A percentile compares a stretch with the other conserved stretches of the same genome.
These are phyloP conservation scores for Pythium phragmitis DNA, from an alignment of 352 stramenopile genomes.

Conservation along the genomic window DNA sequence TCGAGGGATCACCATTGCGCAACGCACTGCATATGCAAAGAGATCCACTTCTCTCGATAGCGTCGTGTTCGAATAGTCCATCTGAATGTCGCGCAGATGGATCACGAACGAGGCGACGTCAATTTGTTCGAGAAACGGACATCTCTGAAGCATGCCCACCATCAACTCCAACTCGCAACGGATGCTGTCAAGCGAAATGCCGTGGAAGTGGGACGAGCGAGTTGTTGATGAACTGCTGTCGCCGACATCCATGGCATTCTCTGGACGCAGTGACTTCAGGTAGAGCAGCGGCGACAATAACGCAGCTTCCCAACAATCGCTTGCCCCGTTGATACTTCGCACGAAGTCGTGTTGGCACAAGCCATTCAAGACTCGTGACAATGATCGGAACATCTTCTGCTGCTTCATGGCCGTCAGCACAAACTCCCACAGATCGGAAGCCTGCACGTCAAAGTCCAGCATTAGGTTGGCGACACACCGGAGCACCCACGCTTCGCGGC, in stretches of 20 bases:
- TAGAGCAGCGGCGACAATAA: constrained; percentile 29
- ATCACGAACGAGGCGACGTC: constrained; percentile 38
- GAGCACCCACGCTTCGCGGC: constrained; percentile 23
- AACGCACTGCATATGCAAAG: constrained; percentile 28
- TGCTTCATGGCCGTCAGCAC: constrained; percentile 29
- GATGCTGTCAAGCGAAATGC: constrained; percentile 15
- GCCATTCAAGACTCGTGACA: constrained; percentile 29
- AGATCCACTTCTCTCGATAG: constrained; percentile 26
- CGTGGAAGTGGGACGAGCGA: not conserved
- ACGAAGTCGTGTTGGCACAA: constrained; percentile 28
- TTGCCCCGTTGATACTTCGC: constrained; percentile 24
- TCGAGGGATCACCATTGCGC: constrained; percentile 29
- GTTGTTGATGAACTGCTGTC: not conserved
- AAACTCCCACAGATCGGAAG: constrained; percentile 35
- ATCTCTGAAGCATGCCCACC: constrained; percentile 38
- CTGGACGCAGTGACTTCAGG: constrained; percentile 18
- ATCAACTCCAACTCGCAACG: constrained; percentile 27
- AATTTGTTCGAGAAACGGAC: constrained; percentile 42
- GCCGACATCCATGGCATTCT: not conserved
- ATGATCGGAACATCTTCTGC: constrained; percentile 31
- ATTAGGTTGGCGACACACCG: constrained; percentile 31
- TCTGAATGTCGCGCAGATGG: constrained; percentile 26
- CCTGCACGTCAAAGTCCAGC: constrained; percentile 38
- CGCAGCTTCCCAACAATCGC: constrained; percentile 29
- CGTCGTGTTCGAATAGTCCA: not conserved